Base-by-base conservation (phyloP, 306 rosid species). In the Sicyos edulis region DNA sequence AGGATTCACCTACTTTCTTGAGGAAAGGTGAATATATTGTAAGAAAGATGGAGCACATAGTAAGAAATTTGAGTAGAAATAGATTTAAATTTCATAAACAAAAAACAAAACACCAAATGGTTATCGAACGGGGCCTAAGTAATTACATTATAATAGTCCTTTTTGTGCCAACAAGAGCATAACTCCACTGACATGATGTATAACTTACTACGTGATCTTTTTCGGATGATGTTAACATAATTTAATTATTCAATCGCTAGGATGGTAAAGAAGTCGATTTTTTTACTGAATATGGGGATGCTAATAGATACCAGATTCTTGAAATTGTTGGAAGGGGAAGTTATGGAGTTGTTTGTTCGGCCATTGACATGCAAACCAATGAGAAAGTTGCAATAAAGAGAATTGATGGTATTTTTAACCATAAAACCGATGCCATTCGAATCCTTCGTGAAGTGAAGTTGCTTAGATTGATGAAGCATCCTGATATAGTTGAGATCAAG, bases 281-380 rank as follows among this genome's bases (percentile, higher is more conserved):
- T 81, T 90, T 93, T 82, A 87, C 97, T 0, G 98, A 90, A 65
- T 90, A 90, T 21, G 97, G 97, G 20, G 98, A 93, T 59, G 96
- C 96, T 21, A 93, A 88, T 79, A 78, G 98, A 76, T 93, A 90
- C 78, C 86, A 86, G 86, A 87, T 90, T 83, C 91, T 88, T 13
- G 95, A 93, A 82, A 90, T 90, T 75, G 82, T 93, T 42, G 98
- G 98, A 62, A 93, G 83, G 77, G 98, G 98, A 77, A 93, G 98
- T 82, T 93, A 90, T 63, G 98, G 98, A 53, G 95, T 93, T 80
- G 98, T 90, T 54, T 90, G 96, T 81, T 92, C 98, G 54, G 98
- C 97, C 45, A 77, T 87, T 52, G 98, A 93, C 80, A 86, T 91
- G 54, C 96, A 90, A 53, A 90, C 97, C n/a, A 92, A 96, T 51